A percentile compares a stretch with the other conserved stretches of the same genome.
These are phyloP conservation scores for Amanita subjunquillea DNA, from an alignment of 768 basidiomycete species.

Conservation along the genomic window DNA sequence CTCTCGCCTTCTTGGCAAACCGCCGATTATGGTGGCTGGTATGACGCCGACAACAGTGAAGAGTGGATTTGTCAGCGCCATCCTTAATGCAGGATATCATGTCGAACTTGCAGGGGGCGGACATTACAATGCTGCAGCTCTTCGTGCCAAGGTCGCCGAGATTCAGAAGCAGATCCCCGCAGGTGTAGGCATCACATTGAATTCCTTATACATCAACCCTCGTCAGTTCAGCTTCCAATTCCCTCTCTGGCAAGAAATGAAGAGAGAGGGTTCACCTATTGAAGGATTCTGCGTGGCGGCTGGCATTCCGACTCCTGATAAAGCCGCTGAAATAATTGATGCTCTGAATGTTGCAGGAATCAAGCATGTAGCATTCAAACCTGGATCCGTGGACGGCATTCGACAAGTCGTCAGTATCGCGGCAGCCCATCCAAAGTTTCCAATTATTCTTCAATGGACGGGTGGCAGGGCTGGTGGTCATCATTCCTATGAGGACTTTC, in stretches of 20 bases:
- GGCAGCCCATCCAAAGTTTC: slow-evolving; percentile 87
- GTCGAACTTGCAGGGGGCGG: slow-evolving; percentile 97
- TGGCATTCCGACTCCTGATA: slow-evolving; percentile 93
- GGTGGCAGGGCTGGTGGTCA: slow-evolving; percentile 98
- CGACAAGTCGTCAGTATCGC: slow-evolving; percentile 97
- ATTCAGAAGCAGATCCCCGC: slow-evolving; percentile 78
- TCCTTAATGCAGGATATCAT: slow-evolving; percentile 90
- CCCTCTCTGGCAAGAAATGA: slow-evolving; percentile 97
- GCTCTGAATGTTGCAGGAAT: slow-evolving; percentile 78
- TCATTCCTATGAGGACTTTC: slow-evolving; percentile 98
- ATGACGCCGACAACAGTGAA: slow-evolving; percentile 99
- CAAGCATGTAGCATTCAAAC: slow-evolving; percentile 96
- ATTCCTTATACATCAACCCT: slow-evolving; percentile 96
- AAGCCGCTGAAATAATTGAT: slow-evolving; percentile 91
- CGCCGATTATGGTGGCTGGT: slow-evolving; percentile 98
- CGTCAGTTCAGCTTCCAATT: slow-evolving; percentile 96
- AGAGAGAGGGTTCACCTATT: slow-evolving; percentile 86
- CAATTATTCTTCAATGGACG: slow-evolving; percentile 98
- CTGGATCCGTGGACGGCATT: slow-evolving; percentile 95
- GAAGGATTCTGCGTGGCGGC: slow-evolving; percentile 99
- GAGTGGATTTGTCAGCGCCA: slow-evolving; percentile 88
- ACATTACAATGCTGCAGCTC: slow-evolving; percentile 86
- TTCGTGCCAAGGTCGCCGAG: slow-evolving; percentile 87
- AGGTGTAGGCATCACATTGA: slow-evolving; percentile 89
- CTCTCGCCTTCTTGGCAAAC: slow-evolving; percentile 91